Evolutionary conservation across 176 grass and related monocot species (phyloP).

Genomic region (Bothriochloa decipiens): DNA sequence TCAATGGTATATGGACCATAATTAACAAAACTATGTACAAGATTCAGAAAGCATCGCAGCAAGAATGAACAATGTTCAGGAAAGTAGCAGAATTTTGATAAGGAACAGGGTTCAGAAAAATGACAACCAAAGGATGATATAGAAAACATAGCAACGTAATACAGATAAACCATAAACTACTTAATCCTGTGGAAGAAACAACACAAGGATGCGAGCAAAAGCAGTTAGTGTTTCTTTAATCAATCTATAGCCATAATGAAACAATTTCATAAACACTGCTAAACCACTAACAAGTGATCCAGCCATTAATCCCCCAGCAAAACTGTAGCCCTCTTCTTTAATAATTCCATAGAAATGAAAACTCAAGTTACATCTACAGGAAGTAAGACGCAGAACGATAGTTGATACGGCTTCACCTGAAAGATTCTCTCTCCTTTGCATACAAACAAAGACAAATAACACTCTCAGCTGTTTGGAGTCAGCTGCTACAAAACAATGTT

Average conservation of each 20-base stretch:
- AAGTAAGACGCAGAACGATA: not conserved
- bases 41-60: not conserved
- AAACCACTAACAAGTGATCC: not conserved
- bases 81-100: not conserved
- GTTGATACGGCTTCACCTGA: not conserved
- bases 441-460: not conserved
- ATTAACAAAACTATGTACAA: not conserved
- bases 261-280: not conserved
- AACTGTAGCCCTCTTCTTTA: not conserved
- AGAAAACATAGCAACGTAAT: not conserved
- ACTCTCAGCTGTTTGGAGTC: not conserved
- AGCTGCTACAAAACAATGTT: not conserved
- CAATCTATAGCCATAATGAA: not conserved
- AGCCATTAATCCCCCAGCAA: not conserved
- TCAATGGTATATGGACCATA: not conserved
- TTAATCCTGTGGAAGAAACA: not conserved
- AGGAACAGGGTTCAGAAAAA: not conserved
- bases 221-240: not conserved
- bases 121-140: not conserved
- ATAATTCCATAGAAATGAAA: not conserved
- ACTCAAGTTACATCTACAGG: not conserved
- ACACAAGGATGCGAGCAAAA: not conserved
- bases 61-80: not conserved
- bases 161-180: not conserved
- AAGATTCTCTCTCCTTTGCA: too few relatives aligned